A percentile compares a stretch with the other conserved stretches of the same genome.
These are phyloP conservation scores for Blastobotrys mokoenaii DNA, from an alignment of 805 yeast genomes.

Conservation along the genomic window DNA sequence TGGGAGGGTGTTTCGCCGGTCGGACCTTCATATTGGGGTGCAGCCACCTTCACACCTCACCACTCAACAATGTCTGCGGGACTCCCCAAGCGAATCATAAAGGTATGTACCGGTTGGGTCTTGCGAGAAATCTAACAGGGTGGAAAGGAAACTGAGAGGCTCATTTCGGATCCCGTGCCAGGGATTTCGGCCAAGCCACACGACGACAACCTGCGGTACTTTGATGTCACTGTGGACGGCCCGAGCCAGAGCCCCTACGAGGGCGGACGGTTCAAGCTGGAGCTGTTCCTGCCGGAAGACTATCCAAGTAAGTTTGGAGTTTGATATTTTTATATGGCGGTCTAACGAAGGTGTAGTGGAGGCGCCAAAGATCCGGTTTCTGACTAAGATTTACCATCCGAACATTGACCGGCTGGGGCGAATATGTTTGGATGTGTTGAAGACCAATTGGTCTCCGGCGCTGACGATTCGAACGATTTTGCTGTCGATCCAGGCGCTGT, in stretches of 20 bases:
- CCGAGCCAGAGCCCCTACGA: conserved; percentile 91
- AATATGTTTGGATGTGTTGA: conserved; percentile 89
- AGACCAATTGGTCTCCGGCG: conserved; percentile 97
- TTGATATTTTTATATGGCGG: conserved; percentile 8
- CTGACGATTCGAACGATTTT: conserved; percentile 88
- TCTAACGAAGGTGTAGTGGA: conserved; percentile 42
- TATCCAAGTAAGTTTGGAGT: conserved; percentile 53
- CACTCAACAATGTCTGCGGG: conserved; percentile 22
- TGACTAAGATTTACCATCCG: conserved; percentile 93
- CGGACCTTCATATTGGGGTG: background rate
- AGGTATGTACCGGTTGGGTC: conserved; percentile 37
- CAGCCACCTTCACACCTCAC: conserved; percentile 1
- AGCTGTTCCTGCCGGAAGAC: conserved; percentile 87
- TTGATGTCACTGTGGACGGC: conserved; percentile 86
- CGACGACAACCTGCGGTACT: conserved; percentile 88
- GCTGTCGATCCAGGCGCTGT: conserved; percentile 82
- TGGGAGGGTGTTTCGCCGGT: background rate
- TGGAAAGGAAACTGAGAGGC: conserved; percentile 75
- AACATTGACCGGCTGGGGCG: conserved; percentile 93
- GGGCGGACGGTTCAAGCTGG: conserved; percentile 65
- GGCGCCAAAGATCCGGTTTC: conserved; percentile 90
- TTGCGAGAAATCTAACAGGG: background rate
- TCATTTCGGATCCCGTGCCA: conserved; percentile 91
- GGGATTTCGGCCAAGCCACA: conserved; percentile 92
- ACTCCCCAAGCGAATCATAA: conserved; percentile 86